Conservation (phyloP, 306 rosid genomes). For the Cucurbita maxima region DNA sequence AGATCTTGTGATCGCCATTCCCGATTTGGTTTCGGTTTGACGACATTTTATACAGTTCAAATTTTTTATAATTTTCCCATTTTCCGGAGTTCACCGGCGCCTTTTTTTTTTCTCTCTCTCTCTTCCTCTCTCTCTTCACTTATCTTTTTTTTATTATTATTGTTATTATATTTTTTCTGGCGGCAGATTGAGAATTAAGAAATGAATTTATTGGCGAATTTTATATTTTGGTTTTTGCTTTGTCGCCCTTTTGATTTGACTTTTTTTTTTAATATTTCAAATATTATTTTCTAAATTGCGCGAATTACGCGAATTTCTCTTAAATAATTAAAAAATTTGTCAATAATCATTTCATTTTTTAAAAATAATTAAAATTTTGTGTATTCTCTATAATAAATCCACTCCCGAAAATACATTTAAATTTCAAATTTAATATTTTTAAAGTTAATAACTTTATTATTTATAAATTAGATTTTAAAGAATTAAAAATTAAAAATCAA, state of each 20-base stretch:
- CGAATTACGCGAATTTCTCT: no score
- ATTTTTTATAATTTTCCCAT: not conserved
- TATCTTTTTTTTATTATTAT: not conserved
- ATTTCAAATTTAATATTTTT: no score
- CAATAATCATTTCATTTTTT: no score
- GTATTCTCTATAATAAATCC: no score
- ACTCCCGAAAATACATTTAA: no score
- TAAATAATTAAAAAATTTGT: no score
- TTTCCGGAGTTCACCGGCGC: not conserved
- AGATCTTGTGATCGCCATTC: constrained; percentile 2
- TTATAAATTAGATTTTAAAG: no score
- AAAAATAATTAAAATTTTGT: no score
- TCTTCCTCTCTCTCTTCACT: not conserved
- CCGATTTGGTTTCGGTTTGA: not conserved
- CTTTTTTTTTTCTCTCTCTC: not conserved
- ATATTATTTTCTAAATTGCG: no score
- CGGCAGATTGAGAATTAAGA: not conserved
- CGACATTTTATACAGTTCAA: not conserved
- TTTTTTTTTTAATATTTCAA: no score
- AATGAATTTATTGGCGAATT: not conserved
- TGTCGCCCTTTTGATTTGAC: not conserved
- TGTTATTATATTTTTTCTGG: not conserved
- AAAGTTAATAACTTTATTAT: no score
- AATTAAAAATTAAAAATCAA: no score
- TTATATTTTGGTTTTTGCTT: not conserved